Evolutionary conservation across 257 asterid genomes (phyloP), one percentile per base, ranked within the genome.

Genomic region (Gynochthodes officinalis): DNA sequence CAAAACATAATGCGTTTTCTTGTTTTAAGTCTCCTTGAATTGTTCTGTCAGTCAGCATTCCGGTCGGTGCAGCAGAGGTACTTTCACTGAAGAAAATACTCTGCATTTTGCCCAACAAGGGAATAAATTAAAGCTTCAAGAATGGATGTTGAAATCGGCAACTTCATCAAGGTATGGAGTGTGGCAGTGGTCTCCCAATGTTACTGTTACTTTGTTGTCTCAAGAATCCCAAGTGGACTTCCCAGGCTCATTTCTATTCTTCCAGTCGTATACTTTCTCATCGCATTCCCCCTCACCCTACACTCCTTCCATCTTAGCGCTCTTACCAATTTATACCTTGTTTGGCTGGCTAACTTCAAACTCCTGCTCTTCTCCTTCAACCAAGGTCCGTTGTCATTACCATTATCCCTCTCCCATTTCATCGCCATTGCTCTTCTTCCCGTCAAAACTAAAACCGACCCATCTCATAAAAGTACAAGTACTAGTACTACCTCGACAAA

Each of bases 311-410:
- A 77, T 28, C 86, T 86, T 74, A 65, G 69, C 32, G 78, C 16
- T 48, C 78, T 83, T 62, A 76, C 96, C 52, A 30, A 67, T 70
- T 84, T 90, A 69, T 89, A 82, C 87, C 84, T 92, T 5, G 85
- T 82, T 70, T 92, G 96, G 96, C 90, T 79, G n/a, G 89, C 78
- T 69, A 92, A 89, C 50, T 89, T 84, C 84, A 92, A 92, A 75
- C 92, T 92, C 78, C 80, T 92, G 78, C 90, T 89, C 68, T 85
- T 84, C 70, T 62, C 90, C 37, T 92, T 89, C 77, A 54, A 83
- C 40, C 82, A 72, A 23, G 80, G 81, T 71, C 96, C 95, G 37
- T 82, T 89, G 9, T 73, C 75, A 0, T 82, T 49, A 0, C 43
- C 81, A 0, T 18, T 77, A 0, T 76, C 88, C 6, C 86, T 87